phyloP scores from a whole-genome alignment of 2,329 filamentous ascomycete species.

The Alternaria tenuissima region DNA sequence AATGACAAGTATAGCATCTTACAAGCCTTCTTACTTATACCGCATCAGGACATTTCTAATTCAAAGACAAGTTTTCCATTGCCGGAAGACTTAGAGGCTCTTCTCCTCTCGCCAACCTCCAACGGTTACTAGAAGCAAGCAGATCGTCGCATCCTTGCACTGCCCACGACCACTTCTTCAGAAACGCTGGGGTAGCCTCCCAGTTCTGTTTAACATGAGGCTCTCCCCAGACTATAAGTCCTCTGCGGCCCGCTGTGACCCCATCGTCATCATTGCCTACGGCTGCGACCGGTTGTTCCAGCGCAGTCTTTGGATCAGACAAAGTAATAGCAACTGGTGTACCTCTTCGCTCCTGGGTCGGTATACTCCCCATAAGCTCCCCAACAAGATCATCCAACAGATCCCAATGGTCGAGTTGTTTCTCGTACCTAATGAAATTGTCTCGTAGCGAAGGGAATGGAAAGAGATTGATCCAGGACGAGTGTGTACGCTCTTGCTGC shows the following conservation, averaged over 20 bases:
- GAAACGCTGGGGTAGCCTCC: constrained; percentile 17
- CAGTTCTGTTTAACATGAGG: constrained; percentile 13
- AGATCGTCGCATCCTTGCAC: constrained; percentile 17
- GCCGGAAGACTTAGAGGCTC: background rate
- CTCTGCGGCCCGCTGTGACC: background rate
- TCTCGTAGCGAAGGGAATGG: constrained; percentile 64
- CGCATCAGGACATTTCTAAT: too few relatives aligned
- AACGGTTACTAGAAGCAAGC: constrained; percentile 10
- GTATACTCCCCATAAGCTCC: constrained; percentile 7
- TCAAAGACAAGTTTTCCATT: background rate
- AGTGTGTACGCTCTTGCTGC: constrained; percentile 60
- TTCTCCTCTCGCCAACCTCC: constrained; percentile 7
- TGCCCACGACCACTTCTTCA: constrained; percentile 15
- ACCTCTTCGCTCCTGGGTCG: background rate
- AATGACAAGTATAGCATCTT: background rate
- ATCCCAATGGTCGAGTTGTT: constrained; percentile 10
- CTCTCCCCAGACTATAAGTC: constrained; percentile 23
- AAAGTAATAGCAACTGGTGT: background rate
- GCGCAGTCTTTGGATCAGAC: background rate
- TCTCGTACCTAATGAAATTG: constrained; percentile 52
- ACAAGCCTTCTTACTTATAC: rapidly evolving
- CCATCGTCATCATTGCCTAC: constrained; percentile 6
- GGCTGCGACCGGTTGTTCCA: background rate
- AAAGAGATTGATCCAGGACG: constrained; percentile 64
- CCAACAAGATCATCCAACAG: constrained; percentile 12